Evolutionary conservation across 805 yeast species (phyloP).

Genomic region (Metschnikowia noctiluminum): DNA sequence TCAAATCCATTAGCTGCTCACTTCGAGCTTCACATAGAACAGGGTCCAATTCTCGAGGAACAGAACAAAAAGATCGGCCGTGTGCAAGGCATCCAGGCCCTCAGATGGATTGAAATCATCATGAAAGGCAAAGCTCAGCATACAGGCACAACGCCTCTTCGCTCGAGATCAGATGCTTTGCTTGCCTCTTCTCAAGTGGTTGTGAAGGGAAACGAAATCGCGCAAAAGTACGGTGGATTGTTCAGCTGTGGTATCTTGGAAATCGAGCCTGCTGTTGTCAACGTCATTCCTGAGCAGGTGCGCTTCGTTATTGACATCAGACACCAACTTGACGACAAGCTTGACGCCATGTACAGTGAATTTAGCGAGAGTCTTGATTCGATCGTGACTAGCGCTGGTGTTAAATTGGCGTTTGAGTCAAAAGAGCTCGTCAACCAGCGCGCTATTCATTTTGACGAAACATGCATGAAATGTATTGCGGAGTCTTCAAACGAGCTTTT

Average conservation of each 20-base stretch:
- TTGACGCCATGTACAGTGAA: constrained; percentile 36
- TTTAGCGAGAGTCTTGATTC: constrained; percentile 34
- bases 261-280: constrained; percentile 58
- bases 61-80: constrained; percentile 57
- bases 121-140: constrained; percentile 65
- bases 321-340: constrained; percentile 46
- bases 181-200: constrained; percentile 58
- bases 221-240: constrained; percentile 49
- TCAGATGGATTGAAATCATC: constrained; percentile 56
- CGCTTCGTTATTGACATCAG: constrained; percentile 60
- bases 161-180: constrained; percentile 58
- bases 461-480: constrained; percentile 49
- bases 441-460: constrained; percentile 56
- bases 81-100: constrained; percentile 66
- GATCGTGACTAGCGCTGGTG: constrained; percentile 31
- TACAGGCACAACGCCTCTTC: constrained; percentile 71
- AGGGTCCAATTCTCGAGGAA: constrained; percentile 67
- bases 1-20: constrained; percentile 61
- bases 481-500: constrained; percentile 50
- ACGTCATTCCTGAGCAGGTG: constrained; percentile 64
- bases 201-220: constrained; percentile 52
- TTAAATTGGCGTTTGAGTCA: constrained; percentile 35
- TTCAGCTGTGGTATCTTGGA: constrained; percentile 58
- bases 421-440: constrained; percentile 47
- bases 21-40: constrained; percentile 74